Evolutionary conservation across 2,329 filamentous ascomycete genomes (phyloP).

Genomic region (Venturia oleaginea): DNA sequence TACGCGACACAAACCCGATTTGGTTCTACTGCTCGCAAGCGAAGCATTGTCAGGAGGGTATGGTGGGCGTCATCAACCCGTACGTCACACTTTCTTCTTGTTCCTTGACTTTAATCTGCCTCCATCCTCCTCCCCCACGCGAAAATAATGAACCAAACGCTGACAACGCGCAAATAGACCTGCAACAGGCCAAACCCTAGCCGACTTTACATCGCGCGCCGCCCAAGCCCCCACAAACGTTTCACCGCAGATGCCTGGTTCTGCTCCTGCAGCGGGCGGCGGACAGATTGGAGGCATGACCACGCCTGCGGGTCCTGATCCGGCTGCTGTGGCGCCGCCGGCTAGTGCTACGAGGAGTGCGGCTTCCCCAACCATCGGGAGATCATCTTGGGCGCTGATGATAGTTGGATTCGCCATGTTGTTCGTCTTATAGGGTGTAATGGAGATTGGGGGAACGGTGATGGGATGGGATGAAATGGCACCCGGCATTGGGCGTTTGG

Average conservation of each 20-base stretch:
- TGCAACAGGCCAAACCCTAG: slow-evolving; percentile 11
- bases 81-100: slow-evolving; percentile 32
- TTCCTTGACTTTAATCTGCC: background rate
- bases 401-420: background rate
- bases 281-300: background rate
- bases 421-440: background rate
- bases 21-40: slow-evolving; percentile 73
- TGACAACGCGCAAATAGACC: background rate
- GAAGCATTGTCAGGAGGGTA: slow-evolving; percentile 65
- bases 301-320: background rate
- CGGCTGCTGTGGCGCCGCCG: background rate
- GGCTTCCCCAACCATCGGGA: background rate
- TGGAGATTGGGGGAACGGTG: background rate
- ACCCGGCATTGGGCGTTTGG: background rate
- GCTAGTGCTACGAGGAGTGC: background rate
- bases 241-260: background rate
- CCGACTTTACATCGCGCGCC: slow-evolving; percentile 1
- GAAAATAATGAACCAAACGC: background rate
- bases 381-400: background rate
- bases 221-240: slow-evolving; percentile 4
- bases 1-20: slow-evolving; percentile 61
- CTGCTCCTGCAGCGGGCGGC: background rate
- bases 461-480: background rate
- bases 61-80: slow-evolving; percentile 72
- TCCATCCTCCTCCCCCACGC: background rate